A percentile compares a stretch with the other conserved stretches of the same genome.
These are phyloP conservation scores for Paraphaeosphaeria minitans DNA, from an alignment of 2,329 filamentous ascomycete genomes.

Conservation along the genomic window DNA sequence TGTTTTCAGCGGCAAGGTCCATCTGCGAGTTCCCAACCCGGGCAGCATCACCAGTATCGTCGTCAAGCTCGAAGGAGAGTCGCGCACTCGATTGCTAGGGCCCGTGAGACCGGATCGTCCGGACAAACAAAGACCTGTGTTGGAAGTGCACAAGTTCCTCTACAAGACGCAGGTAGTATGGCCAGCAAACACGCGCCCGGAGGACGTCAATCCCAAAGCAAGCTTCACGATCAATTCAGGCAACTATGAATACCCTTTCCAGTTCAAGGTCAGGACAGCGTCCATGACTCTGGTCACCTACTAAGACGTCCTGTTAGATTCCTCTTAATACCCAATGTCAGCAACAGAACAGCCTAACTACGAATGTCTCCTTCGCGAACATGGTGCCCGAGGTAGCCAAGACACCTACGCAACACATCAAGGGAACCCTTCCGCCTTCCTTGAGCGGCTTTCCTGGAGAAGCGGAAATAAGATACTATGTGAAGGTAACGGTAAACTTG, in stretches of 20 bases:
- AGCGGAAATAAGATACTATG: slow-evolving; percentile 90
- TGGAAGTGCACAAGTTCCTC: slow-evolving; percentile 67
- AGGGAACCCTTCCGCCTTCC: slow-evolving; percentile 85
- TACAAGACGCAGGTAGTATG: slow-evolving; percentile 78
- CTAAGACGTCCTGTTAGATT: slow-evolving; percentile 37
- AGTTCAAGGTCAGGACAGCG: slow-evolving; percentile 68
- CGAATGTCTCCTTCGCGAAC: slow-evolving; percentile 52
- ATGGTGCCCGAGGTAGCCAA: slow-evolving; percentile 52
- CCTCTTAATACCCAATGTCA: slow-evolving; percentile 74
- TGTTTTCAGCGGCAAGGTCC: slow-evolving; percentile 64
- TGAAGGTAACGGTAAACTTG: slow-evolving; percentile 94
- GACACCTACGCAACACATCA: slow-evolving; percentile 68
- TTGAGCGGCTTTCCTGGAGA: slow-evolving; percentile 84
- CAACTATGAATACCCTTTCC: slow-evolving; percentile 76
- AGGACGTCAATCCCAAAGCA: slow-evolving; percentile 48
- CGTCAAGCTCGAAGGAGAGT: slow-evolving; percentile 84
- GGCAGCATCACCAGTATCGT: slow-evolving; percentile 62
- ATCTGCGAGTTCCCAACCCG: slow-evolving; percentile 51
- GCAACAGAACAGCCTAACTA: slow-evolving; percentile 42
- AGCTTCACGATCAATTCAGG: slow-evolving; percentile 69
- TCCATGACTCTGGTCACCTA: neutral
- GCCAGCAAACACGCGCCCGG: slow-evolving; percentile 57
- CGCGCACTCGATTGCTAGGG: slow-evolving; percentile 67
- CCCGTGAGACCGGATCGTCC: slow-evolving; percentile 49
- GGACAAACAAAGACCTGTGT: slow-evolving; percentile 52